Evolutionary conservation across 2,329 filamentous ascomycete genomes (phyloP).

Genomic region (Penicillium olsonii): DNA sequence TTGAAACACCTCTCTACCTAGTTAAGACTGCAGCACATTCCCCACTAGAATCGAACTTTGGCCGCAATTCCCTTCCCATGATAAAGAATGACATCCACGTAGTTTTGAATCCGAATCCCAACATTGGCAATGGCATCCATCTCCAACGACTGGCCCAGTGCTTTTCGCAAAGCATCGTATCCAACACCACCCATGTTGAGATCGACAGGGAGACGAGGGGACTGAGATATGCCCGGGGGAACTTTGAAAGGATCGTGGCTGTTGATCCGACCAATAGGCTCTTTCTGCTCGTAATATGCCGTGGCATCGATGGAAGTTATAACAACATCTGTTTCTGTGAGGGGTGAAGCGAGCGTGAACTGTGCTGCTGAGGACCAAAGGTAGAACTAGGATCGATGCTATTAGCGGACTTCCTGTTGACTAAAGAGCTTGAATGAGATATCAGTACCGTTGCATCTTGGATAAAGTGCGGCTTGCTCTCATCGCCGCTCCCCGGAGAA

Average conservation of each 20-base stretch:
- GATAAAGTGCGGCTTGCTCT: slow-evolving; percentile 67
- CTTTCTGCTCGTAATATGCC: slow-evolving; percentile 78
- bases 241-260: slow-evolving; percentile 75
- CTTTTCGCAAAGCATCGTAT: slow-evolving; percentile 76
- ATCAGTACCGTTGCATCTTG: slow-evolving; percentile 67
- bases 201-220: slow-evolving; percentile 77
- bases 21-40: no score
- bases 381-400: slow-evolving; percentile 59
- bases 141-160: slow-evolving; percentile 76
- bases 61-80: slow-evolving; percentile 70
- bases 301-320: slow-evolving; percentile 81
- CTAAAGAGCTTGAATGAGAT: slow-evolving; percentile 8
- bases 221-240: slow-evolving; percentile 70
- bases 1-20: no score
- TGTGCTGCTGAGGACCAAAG: slow-evolving; percentile 81
- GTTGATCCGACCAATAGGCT: slow-evolving; percentile 74
- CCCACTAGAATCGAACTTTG: slow-evolving; percentile 48
- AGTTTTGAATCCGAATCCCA: slow-evolving; percentile 71
- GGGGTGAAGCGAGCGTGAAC: slow-evolving; percentile 79
- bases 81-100: slow-evolving; percentile 72
- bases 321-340: slow-evolving; percentile 70
- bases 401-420: not conserved
- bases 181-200: slow-evolving; percentile 78
- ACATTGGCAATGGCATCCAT: slow-evolving; percentile 78
- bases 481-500: slow-evolving; percentile 44